Conservation (phyloP, 192 early-diverging fungal genomes). For the Umbelopsis isabellina region DNA sequence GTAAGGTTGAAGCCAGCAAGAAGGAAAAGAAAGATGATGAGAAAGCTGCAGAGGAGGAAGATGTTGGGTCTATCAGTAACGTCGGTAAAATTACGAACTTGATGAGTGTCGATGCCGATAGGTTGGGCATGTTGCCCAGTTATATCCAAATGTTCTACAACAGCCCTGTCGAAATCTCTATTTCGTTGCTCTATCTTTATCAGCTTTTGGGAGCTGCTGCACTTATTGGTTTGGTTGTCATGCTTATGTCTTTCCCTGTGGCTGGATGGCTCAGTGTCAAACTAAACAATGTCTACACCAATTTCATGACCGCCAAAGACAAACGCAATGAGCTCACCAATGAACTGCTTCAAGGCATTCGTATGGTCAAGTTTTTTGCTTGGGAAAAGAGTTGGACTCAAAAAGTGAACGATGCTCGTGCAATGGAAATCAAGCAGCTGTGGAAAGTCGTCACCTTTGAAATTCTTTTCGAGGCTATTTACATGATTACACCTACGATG, state of each 20-base stretch:
- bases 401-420: conserved; percentile 18
- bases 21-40: conserved; percentile 41
- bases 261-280: conserved; percentile 27
- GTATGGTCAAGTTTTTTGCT: conserved; percentile 58
- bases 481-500: conserved; percentile 47
- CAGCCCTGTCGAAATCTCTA: conserved; percentile 51
- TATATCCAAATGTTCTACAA: conserved; percentile 57
- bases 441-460: conserved; percentile 27
- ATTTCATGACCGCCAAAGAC: conserved; percentile 65
- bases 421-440: conserved; percentile 29
- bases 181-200: conserved; percentile 64
- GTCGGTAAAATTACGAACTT: conserved; percentile 63
- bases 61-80: conserved; percentile 34
- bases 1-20: conserved; percentile 41
- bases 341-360: conserved; percentile 54
- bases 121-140: conserved; percentile 46
- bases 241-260: conserved; percentile 45
- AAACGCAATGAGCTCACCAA: conserved; percentile 64
- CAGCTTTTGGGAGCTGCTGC: conserved; percentile 49
- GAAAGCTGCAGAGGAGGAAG: conserved; percentile 32
- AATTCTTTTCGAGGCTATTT: conserved; percentile 32
- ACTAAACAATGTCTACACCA: conserved; percentile 23
- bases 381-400: conserved; percentile 51
- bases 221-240: conserved; percentile 41
- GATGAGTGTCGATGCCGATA: conserved; percentile 60